A percentile compares a stretch with the other conserved stretches of the same genome.
These are phyloP conservation scores for Prunus yedoensis DNA, from an alignment of 331 rosid genomes.

Conservation along the genomic window DNA sequence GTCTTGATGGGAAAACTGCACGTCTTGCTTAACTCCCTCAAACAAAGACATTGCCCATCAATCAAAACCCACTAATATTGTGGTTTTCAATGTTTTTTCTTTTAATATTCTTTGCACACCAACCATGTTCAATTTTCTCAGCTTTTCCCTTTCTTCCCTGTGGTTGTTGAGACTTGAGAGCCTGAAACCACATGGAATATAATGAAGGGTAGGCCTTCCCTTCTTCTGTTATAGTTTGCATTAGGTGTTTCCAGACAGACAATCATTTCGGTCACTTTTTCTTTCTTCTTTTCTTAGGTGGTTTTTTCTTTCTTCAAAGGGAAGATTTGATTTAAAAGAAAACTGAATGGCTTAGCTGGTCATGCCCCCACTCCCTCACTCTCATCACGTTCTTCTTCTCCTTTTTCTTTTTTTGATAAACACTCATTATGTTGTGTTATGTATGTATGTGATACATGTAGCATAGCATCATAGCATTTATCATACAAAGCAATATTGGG, in stretches of 20 bases:
- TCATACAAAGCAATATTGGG: too few relatives aligned
- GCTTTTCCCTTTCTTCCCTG: constrained; percentile 12
- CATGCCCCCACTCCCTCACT: constrained; percentile 28
- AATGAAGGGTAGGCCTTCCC: constrained; percentile 16
- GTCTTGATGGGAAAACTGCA: constrained; percentile 12
- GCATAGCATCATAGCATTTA: not conserved
- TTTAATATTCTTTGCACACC: not conserved
- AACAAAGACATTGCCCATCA: constrained; percentile 6
- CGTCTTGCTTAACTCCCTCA: constrained; percentile 18
- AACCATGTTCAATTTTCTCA: constrained; percentile 13
- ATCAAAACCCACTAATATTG: constrained; percentile 7
- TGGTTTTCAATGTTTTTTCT: not conserved
- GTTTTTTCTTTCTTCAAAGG: constrained; percentile 7
- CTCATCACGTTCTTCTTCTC: constrained; percentile 1
- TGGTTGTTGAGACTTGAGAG: not conserved
- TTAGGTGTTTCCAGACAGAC: not conserved
- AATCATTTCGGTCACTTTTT: constrained; percentile 21
- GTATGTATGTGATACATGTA: constrained; percentile 2
- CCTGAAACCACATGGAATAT: too few relatives aligned
- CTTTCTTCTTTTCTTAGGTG: not conserved
- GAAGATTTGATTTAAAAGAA: constrained; percentile 4
- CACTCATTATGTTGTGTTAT: not conserved
- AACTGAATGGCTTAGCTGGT: constrained; percentile 25
- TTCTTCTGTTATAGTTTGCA: not conserved
- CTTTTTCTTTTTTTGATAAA: not conserved